phyloP scores from a whole-genome alignment of 2,329 filamentous ascomycete genomes.

The Trichophyton benhamiae region DNA sequence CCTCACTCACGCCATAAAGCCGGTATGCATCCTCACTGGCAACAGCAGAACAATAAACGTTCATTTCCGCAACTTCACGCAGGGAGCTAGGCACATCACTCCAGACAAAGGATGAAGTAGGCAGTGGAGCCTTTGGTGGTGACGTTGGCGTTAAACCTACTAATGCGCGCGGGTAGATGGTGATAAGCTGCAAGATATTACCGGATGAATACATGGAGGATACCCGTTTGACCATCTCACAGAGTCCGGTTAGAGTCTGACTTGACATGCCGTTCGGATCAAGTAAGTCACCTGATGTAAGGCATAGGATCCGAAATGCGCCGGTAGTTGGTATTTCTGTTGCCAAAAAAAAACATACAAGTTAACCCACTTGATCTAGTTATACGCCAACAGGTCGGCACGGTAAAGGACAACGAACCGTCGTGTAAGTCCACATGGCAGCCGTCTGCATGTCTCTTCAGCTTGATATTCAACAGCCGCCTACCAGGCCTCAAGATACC shows the following conservation, averaged over 20 bases:
- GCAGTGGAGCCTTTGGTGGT: neutral
- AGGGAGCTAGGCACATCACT: slow-evolving; percentile 21
- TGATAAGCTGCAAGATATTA: slow-evolving; percentile 24
- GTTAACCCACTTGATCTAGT: neutral
- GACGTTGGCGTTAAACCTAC: neutral
- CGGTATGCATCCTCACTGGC: slow-evolving; percentile 22
- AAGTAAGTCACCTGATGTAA: slow-evolving; percentile 26
- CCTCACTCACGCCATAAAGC: slow-evolving; percentile 24
- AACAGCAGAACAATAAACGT: slow-evolving; percentile 21
- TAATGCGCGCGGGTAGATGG: slow-evolving; percentile 22
- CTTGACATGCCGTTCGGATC: slow-evolving; percentile 19
- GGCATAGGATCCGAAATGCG: slow-evolving; percentile 26
- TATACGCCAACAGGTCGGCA: neutral
- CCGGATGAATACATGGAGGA: neutral
- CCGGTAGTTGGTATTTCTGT: slow-evolving; percentile 28
- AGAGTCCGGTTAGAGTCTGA: neutral
- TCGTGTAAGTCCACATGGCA: slow-evolving; percentile 26
- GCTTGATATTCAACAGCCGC: slow-evolving; percentile 23
- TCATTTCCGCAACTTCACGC: slow-evolving; percentile 26
- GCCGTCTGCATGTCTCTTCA: slow-evolving; percentile 28
- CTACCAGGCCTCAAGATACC: slow-evolving; percentile 26
- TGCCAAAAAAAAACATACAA: neutral
- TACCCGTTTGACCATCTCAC: neutral
- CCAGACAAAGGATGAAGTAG: slow-evolving; percentile 22
- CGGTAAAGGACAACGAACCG: slow-evolving; percentile 11